Base-by-base conservation (phyloP, 2,329 filamentous ascomycete genomes). In the Aspergillus fructus region DNA sequence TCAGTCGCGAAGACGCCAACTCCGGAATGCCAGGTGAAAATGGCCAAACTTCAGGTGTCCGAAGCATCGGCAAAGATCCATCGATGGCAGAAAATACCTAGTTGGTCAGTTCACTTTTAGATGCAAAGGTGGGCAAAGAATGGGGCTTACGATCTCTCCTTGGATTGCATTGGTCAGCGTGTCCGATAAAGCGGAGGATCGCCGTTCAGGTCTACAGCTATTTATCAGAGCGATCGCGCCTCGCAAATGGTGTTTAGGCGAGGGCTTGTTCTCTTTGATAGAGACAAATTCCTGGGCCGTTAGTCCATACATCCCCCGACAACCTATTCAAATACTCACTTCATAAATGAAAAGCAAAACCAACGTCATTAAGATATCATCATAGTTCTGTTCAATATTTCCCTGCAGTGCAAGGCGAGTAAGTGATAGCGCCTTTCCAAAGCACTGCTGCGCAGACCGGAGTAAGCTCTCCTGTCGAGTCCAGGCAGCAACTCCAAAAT, bases 201-300 rank as follows among this genome's bases (percentile, higher is more conserved):
- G 45, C 21, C 55, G 50, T 24, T 64, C 58, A 5, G 64, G 47
- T 23, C 56, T 58, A 24, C 58, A 60, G 12, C 56, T 66, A 23
- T 70, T 69, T 5, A 71, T 59, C 8, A 71, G 49, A 9, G 69
- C 69, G 50, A 71, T 59, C 2, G 69, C 69, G 1, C 69, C 69
- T n/a, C 61, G 63, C 7, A 71, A 47, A 53, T 71, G 69, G 4
- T 66, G 64, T 56, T 62, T 67, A 8, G 59, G 33, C 1, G 69
- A 63, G 2, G 51, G 37, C 30, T 62, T 58, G 21, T 59, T 61
- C 30, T 69, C 64, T 49, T 65, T 67, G 3, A 68, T 55, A 9
- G 68, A 64, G 12, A 59, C 47, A 4, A 71, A 66, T 56, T 70
- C 66, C 69, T 70, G 19, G 3, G 9, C 15, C 27, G 46, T 24